Evolutionary conservation across 2,329 filamentous ascomycete species (phyloP).

Genomic region (Botrytis deweyae): DNA sequence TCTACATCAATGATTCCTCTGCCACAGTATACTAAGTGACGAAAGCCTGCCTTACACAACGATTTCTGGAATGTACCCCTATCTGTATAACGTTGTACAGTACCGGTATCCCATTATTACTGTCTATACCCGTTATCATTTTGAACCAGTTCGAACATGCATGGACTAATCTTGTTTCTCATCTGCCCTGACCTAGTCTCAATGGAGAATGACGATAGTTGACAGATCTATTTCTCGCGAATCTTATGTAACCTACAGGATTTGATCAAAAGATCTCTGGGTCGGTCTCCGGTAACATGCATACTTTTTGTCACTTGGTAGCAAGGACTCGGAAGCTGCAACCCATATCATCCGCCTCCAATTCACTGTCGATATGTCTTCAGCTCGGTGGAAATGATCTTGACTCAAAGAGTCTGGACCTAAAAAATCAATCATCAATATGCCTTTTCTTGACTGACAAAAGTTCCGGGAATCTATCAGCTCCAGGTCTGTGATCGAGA

Average conservation of each 20-base stretch:
- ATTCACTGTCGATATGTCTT: conserved; percentile 8
- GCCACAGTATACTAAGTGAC: neutral
- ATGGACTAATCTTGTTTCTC: conserved; percentile 7
- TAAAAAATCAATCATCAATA: conserved; percentile 9
- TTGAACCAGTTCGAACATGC: conserved; percentile 15
- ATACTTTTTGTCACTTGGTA: conserved; percentile 17
- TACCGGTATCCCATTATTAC: conserved; percentile 11
- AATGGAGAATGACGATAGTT: neutral
- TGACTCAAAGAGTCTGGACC: conserved; percentile 14
- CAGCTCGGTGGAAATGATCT: conserved; percentile 17
- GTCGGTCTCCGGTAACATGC: conserved; percentile 16
- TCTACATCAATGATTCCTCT: neutral
- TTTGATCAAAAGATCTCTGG: conserved; percentile 19
- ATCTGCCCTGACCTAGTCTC: conserved; percentile 8
- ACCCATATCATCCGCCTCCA: conserved; percentile 15
- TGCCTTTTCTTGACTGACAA: conserved; percentile 7
- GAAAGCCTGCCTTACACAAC: conserved; percentile 3
- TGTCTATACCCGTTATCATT: conserved; percentile 16
- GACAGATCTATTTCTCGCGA: conserved; percentile 23
- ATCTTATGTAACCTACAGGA: conserved; percentile 15
- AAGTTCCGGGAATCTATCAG: conserved; percentile 3
- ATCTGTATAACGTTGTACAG: conserved; percentile 8
- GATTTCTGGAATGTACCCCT: neutral
- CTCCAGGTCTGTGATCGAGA: conserved; percentile 18
- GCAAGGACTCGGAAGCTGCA: conserved; percentile 17